Evolutionary conservation across 2,329 filamentous ascomycete genomes (phyloP).

Genomic region (Diplocarpon rosae): DNA sequence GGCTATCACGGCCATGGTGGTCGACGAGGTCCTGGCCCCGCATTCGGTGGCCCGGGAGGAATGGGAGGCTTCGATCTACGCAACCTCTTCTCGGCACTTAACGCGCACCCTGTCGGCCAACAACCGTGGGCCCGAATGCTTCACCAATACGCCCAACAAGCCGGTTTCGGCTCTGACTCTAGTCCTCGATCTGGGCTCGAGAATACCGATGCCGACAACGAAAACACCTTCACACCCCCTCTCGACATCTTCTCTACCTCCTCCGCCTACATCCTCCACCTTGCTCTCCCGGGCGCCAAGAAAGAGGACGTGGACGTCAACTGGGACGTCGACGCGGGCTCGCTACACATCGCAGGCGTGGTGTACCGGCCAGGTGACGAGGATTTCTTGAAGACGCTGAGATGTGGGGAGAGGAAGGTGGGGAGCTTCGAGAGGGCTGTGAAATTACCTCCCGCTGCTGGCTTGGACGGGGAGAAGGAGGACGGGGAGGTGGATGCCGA

Average conservation of each 20-base stretch:
- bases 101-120: constrained; percentile 18
- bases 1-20: constrained; percentile 8
- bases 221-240: constrained; percentile 47
- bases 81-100: constrained; percentile 19
- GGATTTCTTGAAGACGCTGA: constrained; percentile 51
- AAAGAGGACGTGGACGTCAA: constrained; percentile 69
- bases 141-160: constrained; percentile 18
- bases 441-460: constrained; percentile 38
- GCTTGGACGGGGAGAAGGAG: constrained; percentile 27
- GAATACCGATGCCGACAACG: constrained; percentile 18
- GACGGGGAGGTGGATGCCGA: constrained; percentile 52
- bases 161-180: constrained; percentile 10
- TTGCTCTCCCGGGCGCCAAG: constrained; percentile 65
- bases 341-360: constrained; percentile 59
- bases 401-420: constrained; percentile 53
- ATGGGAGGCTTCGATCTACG: constrained; percentile 23
- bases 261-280: constrained; percentile 55
- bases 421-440: constrained; percentile 66
- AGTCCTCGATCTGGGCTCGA: constrained; percentile 18
- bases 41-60: constrained; percentile 13
- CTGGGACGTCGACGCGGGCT: constrained; percentile 59
- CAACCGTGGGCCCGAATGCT: constrained; percentile 23
- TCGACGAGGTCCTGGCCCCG: constrained; percentile 9
- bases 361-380: constrained; percentile 63
- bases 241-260: constrained; percentile 65